Conservation (phyloP, 805 yeast genomes). For the Saccharomycopsis schoenii region DNA sequence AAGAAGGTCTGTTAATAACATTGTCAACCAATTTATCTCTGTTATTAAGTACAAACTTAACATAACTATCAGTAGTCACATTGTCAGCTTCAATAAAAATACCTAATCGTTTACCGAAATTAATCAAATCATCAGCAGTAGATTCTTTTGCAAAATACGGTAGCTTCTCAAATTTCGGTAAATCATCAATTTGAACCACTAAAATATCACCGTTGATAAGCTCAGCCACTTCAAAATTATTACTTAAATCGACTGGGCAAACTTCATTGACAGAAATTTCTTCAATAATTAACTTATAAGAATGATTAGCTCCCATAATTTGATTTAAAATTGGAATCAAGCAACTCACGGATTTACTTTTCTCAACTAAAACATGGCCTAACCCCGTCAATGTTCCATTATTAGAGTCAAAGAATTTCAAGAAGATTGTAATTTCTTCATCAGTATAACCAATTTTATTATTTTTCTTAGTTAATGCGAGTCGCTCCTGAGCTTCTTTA, state of each 20-base stretch:
- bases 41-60: conserved; percentile 6
- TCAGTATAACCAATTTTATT: conserved; percentile 12
- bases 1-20: conserved; percentile 1
- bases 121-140: conserved; percentile 1
- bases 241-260: conserved; percentile 31
- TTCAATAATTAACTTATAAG: neutral
- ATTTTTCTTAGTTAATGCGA: neutral
- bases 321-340: conserved; percentile 33
- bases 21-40: conserved; percentile 16
- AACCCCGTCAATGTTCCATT: conserved; percentile 53
- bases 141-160: neutral
- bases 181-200: conserved; percentile 28
- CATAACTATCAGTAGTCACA: neutral
- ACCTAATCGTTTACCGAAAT: neutral
- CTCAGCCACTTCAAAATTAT: conserved; percentile 46
- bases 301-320: conserved; percentile 30
- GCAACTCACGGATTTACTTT: conserved; percentile 33
- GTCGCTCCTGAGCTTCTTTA: neutral
- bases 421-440: conserved; percentile 32
- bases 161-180: conserved; percentile 15
- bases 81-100: neutral
- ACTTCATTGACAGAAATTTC: conserved; percentile 21
- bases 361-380: conserved; percentile 45
- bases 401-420: conserved; percentile 58
- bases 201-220: conserved; percentile 57